Evolutionary conservation across 495 filamentous ascomycete species (phyloP).

Genomic region (Jackrogersella minutella): DNA sequence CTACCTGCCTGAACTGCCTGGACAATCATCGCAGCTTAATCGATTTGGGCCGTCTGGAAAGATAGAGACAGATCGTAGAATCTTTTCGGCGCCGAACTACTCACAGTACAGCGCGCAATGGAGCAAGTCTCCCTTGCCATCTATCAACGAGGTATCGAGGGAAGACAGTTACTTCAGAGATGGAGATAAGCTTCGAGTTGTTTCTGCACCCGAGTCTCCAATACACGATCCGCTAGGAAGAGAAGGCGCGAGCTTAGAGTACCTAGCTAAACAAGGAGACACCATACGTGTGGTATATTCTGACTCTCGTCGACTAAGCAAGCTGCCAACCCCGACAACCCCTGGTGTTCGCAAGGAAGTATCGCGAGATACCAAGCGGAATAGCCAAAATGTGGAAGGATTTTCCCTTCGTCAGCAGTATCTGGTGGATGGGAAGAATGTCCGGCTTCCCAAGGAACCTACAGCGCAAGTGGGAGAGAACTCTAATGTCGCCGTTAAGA

Average conservation of each 20-base stretch:
- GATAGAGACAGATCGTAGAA: slow-evolving; percentile 49
- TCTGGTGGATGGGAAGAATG: slow-evolving; percentile 29
- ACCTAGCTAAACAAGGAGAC: slow-evolving; percentile 47
- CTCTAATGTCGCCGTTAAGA: slow-evolving; percentile 45
- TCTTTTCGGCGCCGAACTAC: slow-evolving; percentile 65
- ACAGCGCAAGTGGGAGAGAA: not conserved
- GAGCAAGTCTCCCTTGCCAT: slow-evolving; percentile 54
- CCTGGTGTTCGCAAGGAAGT: slow-evolving; percentile 65
- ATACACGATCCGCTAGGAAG: slow-evolving; percentile 20
- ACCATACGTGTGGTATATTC: slow-evolving; percentile 62
- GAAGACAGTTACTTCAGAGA: slow-evolving; percentile 43
- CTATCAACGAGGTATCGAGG: slow-evolving; percentile 58
- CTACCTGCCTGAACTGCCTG: not conserved
- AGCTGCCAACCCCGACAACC: slow-evolving; percentile 46
- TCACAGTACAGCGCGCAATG: slow-evolving; percentile 44
- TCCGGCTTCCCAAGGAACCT: not conserved
- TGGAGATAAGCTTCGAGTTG: slow-evolving; percentile 43
- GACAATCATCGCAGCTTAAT: slow-evolving; percentile 8
- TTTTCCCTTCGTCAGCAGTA: slow-evolving; percentile 35
- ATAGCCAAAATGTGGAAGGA: slow-evolving; percentile 9
- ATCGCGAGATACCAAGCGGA: slow-evolving; percentile 21
- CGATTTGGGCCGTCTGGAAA: slow-evolving; percentile 1
- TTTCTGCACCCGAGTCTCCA: slow-evolving; percentile 41
- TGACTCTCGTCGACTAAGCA: slow-evolving; percentile 36
- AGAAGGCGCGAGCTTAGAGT: slow-evolving; percentile 48